These are phyloP conservation scores for Metschnikowia aberdeeniae DNA, from an alignment of 805 yeast genomes.

Conservation along the genomic window DNA sequence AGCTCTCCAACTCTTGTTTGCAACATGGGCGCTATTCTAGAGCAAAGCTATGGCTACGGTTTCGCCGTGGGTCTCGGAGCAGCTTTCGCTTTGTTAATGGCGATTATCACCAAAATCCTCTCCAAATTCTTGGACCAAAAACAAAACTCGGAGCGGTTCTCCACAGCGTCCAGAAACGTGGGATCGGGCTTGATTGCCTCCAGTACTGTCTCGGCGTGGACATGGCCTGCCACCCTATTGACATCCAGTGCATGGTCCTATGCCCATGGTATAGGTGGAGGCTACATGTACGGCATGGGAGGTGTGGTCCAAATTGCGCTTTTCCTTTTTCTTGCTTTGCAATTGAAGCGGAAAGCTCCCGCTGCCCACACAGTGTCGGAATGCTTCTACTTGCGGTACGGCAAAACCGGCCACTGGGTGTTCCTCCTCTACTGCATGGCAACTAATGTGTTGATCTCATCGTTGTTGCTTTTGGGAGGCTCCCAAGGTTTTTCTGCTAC, in stretches of 20 bases:
- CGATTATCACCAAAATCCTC: constrained; percentile 6
- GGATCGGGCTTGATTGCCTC: constrained; percentile 8
- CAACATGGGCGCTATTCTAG: constrained; percentile 6
- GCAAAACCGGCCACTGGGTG: constrained; percentile 14
- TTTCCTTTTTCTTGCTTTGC: constrained; percentile 19
- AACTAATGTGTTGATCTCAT: constrained; percentile 13
- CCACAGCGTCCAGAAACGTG: constrained; percentile 10
- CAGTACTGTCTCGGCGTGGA: constrained; percentile 10
- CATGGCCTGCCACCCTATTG: constrained; percentile 35
- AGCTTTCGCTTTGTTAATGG: constrained; percentile 9
- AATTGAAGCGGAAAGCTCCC: constrained; percentile 18
- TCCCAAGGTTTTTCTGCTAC: constrained; percentile 10
- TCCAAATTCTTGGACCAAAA: constrained; percentile 7
- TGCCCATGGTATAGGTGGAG: constrained; percentile 8
- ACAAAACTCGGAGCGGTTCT: constrained; percentile 11
- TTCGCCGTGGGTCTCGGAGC: constrained; percentile 9
- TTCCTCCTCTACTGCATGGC: constrained; percentile 12
- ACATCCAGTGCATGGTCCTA: constrained; percentile 7
- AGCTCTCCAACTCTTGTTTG: not conserved
- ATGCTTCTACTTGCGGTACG: constrained; percentile 13
- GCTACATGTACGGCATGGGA: constrained; percentile 8
- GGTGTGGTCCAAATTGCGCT: constrained; percentile 17
- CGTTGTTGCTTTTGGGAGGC: constrained; percentile 10
- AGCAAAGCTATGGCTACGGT: constrained; percentile 8
- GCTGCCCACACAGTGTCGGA: constrained; percentile 20